Conservation (phyloP, 108 stramenopile species). For the Schizochytrium sp. region DNA sequence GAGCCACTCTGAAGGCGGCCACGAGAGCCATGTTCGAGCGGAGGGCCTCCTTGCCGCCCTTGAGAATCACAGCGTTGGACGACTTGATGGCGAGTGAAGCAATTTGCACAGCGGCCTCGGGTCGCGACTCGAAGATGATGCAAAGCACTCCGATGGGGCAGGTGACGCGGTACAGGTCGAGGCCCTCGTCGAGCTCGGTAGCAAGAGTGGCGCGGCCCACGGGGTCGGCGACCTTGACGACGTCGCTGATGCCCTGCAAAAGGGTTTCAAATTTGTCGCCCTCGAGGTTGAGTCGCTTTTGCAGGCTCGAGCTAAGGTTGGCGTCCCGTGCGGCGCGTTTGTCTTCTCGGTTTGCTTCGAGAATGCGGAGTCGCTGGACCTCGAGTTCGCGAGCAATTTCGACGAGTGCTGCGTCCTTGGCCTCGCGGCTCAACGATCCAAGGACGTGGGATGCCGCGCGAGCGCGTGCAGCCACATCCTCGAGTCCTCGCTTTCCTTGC, state of each 20-base stretch:
- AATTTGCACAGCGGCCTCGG: slow-evolving; percentile 97
- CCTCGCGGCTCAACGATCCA: neutral
- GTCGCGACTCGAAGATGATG: slow-evolving; percentile 93
- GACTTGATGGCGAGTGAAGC: slow-evolving; percentile 84
- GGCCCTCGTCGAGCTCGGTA: slow-evolving; percentile 74
- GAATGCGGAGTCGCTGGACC: slow-evolving; percentile 12
- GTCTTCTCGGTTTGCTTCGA: slow-evolving; percentile 39
- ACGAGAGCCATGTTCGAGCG: slow-evolving; percentile 72
- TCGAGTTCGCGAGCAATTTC: neutral
- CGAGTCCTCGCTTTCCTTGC: neutral
- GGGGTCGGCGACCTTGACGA: slow-evolving; percentile 37
- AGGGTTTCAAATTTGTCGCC: slow-evolving; percentile 41
- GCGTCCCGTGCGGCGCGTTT: slow-evolving; percentile 26
- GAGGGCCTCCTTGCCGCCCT: slow-evolving; percentile 92
- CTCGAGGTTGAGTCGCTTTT: slow-evolving; percentile 43
- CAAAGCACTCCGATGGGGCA: slow-evolving; percentile 93
- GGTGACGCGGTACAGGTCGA: slow-evolving; percentile 74
- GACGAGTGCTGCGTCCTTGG: neutral
- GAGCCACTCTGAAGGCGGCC: slow-evolving; percentile 78
- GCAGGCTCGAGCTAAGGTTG: slow-evolving; percentile 27
- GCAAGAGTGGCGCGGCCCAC: slow-evolving; percentile 27
- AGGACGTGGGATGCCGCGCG: neutral
- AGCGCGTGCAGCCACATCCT: neutral
- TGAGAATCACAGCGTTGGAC: slow-evolving; percentile 88
- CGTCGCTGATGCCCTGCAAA: slow-evolving; percentile 33